Evolutionary conservation across 2,329 filamentous ascomycete genomes (phyloP).

Genomic region (Colletotrichum caudatum): DNA sequence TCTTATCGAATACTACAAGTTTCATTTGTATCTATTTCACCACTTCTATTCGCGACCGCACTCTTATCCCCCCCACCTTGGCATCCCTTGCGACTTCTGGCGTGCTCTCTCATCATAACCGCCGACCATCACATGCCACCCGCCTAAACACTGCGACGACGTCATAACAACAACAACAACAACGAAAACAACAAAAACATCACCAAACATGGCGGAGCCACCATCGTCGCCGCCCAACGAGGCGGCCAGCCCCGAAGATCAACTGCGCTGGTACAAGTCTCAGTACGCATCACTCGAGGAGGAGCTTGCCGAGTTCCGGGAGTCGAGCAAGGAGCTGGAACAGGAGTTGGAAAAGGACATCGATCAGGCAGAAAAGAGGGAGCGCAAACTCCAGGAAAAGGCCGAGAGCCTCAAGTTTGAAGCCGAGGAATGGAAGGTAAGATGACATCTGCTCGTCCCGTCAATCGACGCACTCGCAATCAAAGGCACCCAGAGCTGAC

Average conservation of each 20-base stretch:
- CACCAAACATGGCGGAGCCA: slow-evolving; percentile 65
- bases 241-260: slow-evolving; percentile 73
- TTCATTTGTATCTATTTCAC: slow-evolving; percentile 38
- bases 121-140: slow-evolving; percentile 36
- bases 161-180: slow-evolving; percentile 31
- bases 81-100: slow-evolving; percentile 13
- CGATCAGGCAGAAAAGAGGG: slow-evolving; percentile 93
- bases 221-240: slow-evolving; percentile 72
- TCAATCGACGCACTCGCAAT: background rate
- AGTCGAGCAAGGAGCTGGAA: slow-evolving; percentile 94
- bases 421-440: slow-evolving; percentile 95
- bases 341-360: slow-evolving; percentile 96
- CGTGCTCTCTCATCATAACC: slow-evolving; percentile 2
- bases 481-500: slow-evolving; percentile 31
- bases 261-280: slow-evolving; percentile 92
- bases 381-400: slow-evolving; percentile 87
- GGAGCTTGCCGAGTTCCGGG: slow-evolving; percentile 93
- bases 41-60: slow-evolving; percentile 32
- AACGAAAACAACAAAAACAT: slow-evolving; percentile 33
- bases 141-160: slow-evolving; percentile 15
- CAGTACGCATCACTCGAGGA: slow-evolving; percentile 94
- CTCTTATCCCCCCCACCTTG: slow-evolving; percentile 7
- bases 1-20: slow-evolving; percentile 17
- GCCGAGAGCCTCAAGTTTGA: slow-evolving; percentile 87
- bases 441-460: background rate